phyloP scores from a whole-genome alignment of 495 filamentous ascomycete genomes.

The Polyplosphaeria fusca region DNA sequence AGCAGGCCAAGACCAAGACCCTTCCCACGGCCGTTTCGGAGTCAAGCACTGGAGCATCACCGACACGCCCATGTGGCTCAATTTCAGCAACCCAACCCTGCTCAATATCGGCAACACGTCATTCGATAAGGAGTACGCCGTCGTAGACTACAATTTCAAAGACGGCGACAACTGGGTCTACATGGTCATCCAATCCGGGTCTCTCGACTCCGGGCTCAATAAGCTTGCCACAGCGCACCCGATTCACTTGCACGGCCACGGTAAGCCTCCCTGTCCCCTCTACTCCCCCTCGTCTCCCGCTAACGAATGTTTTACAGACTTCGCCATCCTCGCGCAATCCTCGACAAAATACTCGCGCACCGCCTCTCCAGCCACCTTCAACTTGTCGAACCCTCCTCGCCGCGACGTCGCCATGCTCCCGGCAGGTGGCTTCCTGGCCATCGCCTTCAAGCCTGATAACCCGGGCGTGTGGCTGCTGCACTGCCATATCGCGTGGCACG shows the following conservation, averaged over 20 bases:
- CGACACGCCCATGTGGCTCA: conserved; percentile 26
- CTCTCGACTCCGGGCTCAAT: background rate
- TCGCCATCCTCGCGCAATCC: conserved; percentile 32
- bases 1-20: conserved; percentile 11
- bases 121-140: conserved; percentile 24
- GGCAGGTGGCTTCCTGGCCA: conserved; percentile 32
- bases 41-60: conserved; percentile 23
- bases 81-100: conserved; percentile 31
- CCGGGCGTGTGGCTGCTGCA: conserved; percentile 37
- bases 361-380: conserved; percentile 16
- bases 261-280: too few species aligned
- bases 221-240: conserved; percentile 9
- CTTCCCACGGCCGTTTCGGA: background rate
- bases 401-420: conserved; percentile 38
- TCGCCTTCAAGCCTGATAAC: conserved; percentile 40
- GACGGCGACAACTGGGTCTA: conserved; percentile 23
- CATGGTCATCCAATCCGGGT: conserved; percentile 26
- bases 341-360: conserved; percentile 12
- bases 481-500: conserved; percentile 42
- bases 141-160: conserved; percentile 29
- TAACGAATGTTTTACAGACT: conserved; percentile 38
- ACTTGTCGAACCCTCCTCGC: conserved; percentile 33
- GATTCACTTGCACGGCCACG: conserved; percentile 40
- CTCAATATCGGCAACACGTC: conserved; percentile 23
- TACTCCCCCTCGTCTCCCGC: too few species aligned